Percentiles rank a stretch among this genome's conserved stretches.
Conservation (phyloP, 441 rosid genomes). For the Geranium incanum region DNA sequence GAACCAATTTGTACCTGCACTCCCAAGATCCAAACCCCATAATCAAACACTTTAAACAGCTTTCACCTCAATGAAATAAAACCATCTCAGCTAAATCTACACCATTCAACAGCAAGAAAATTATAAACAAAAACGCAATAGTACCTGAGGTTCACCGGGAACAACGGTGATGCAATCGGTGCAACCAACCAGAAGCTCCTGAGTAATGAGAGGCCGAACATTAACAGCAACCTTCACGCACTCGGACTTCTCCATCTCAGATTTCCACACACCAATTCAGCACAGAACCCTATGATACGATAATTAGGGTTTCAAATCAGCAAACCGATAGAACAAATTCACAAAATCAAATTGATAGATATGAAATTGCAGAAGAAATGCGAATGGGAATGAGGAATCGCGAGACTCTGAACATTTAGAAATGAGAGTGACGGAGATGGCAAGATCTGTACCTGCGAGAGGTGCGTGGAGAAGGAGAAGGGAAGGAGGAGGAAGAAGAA, state of each 20-base stretch:
- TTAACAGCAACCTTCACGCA: conserved; percentile 85
- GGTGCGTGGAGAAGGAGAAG: conserved; percentile 4
- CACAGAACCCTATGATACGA: neutral
- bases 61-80: too few relatives aligned
- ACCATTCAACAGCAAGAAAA: neutral
- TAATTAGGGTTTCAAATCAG: neutral
- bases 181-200: conserved; percentile 83
- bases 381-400: neutral
- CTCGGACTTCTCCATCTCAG: conserved; percentile 55
- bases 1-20: conserved; percentile 76
- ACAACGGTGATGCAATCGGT: conserved; percentile 77
- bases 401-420: neutral
- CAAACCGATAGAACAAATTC: neutral
- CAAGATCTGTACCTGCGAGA: conserved; percentile 1
- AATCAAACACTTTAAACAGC: too few relatives aligned
- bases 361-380: too few relatives aligned
- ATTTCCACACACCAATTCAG: neutral
- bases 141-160: conserved; percentile 86
- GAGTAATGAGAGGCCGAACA: conserved; percentile 72
- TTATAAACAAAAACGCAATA: neutral
- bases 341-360: neutral
- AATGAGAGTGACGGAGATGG: neutral
- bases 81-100: neutral
- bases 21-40: neutral
- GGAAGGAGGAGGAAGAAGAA: too few relatives aligned